Percentiles rank a stretch among this genome's conserved stretches.
Evolutionary conservation across 164 flowering plant genomes (phyloP).

Genomic region (Nymphaea thermarum): DNA sequence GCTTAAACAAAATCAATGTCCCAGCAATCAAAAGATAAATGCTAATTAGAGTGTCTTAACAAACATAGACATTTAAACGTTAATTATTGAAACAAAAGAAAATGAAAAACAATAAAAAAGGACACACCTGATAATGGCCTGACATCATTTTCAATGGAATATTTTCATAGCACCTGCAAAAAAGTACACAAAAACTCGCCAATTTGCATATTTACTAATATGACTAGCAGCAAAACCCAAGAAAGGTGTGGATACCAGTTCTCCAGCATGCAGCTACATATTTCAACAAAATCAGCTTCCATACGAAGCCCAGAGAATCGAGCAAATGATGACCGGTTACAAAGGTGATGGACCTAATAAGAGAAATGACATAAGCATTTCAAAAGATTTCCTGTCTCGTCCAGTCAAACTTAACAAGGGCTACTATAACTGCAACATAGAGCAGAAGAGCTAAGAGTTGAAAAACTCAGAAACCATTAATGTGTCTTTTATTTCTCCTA

Average conservation of each 20-base stretch:
- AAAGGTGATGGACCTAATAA: constrained; percentile 67
- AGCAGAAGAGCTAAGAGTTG: not conserved
- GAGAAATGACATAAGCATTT: too few species aligned
- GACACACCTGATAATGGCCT: constrained; percentile 79
- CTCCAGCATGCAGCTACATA: constrained; percentile 73
- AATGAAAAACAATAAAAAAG: not conserved
- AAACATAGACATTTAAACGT: not conserved
- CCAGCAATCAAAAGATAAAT: not conserved
- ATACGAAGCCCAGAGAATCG: constrained; percentile 82
- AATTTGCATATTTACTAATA: not conserved
- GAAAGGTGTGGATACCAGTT: constrained; percentile 41
- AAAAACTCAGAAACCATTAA: too few species aligned
- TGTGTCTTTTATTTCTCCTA: too few species aligned
- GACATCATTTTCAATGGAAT: constrained; percentile 66
- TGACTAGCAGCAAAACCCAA: not conserved
- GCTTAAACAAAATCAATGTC: not conserved
- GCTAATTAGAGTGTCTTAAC: not conserved
- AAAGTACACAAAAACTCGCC: not conserved
- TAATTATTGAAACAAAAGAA: not conserved
- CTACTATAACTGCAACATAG: not conserved
- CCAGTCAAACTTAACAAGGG: constrained; percentile 5
- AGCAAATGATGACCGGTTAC: constrained; percentile 86
- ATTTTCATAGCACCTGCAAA: constrained; percentile 76
- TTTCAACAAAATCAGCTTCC: constrained; percentile 87
- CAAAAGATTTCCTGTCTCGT: too few species aligned